phyloP scores from a whole-genome alignment of 352 stramenopile species.

The Pythium dissimile region DNA sequence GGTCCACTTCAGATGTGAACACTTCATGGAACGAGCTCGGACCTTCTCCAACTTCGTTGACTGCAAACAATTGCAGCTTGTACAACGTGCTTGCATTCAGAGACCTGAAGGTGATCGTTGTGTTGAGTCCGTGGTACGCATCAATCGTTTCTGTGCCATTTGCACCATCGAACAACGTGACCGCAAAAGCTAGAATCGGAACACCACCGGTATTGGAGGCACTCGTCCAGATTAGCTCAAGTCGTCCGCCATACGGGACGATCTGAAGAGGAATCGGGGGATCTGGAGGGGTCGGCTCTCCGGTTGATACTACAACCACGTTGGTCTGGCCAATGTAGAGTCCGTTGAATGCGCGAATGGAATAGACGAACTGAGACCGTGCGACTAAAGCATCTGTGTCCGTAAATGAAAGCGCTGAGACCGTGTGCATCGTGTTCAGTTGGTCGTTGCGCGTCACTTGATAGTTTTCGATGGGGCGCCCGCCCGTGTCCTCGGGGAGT shows the following conservation, averaged over 20 bases:
- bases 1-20: constrained; percentile 8
- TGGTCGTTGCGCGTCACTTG: constrained; percentile 28
- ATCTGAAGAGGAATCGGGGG: constrained; percentile 19
- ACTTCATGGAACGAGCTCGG: background rate
- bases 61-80: background rate
- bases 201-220: constrained; percentile 44
- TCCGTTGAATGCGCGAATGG: constrained; percentile 44
- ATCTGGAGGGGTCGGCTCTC: constrained; percentile 25
- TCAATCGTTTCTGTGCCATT: background rate
- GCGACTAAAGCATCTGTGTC: constrained; percentile 33
- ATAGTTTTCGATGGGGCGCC: constrained; percentile 37
- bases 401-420: constrained; percentile 18
- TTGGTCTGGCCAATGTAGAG: constrained; percentile 17
- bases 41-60: constrained; percentile 14
- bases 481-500: constrained; percentile 40
- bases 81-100: constrained; percentile 18
- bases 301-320: constrained; percentile 16
- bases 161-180: constrained; percentile 11
- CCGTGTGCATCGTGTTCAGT: constrained; percentile 2
- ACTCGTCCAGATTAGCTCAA: constrained; percentile 38
- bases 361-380: constrained; percentile 33
- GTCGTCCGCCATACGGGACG: constrained; percentile 32
- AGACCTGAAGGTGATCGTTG: background rate
- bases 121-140: background rate
- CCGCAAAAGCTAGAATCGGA: constrained; percentile 25